Evolutionary conservation across 139 green algal species (phyloP), one percentile per base, ranked within the genome.

Genomic region (Zygnema cylindricum): DNA sequence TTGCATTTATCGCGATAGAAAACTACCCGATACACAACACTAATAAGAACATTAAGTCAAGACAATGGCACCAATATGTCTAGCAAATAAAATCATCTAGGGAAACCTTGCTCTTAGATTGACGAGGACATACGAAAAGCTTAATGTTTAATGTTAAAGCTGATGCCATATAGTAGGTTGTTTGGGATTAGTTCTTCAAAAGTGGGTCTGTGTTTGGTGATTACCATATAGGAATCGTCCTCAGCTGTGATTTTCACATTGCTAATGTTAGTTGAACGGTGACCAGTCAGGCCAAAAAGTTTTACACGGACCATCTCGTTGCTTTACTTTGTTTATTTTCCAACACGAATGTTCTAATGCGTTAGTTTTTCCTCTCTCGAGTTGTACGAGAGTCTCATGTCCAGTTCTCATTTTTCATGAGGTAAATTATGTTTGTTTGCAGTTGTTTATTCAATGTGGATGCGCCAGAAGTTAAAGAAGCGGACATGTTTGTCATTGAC

Each of bases 381-480:
- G 57, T 73, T 73, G 57, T 73, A 30, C 57, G 57, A 25, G 57
- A 35, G 57, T 73, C 30, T 73, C 57, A 35, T 35, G 25, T 73
- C 57, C 30, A 25, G 25, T 73, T 73, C 57, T 73, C 57, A 35
- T 35, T 73, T 73, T 73, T 30, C 57, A 35, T 81, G 36, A 16
- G 36, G n/a, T n/a, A n/a, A n/a, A n/a, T n/a, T n/a, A n/a, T n/a
- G n/a, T n/a, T n/a, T n/a, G 2, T 35, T 2, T 84, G 77, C 77
- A 84, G 77, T 25, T 84, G 33, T 54, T 55, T 84, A 33, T 84
- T 84, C 33, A 41, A 84, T 35, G 71, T 84, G 11, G 77, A 84
- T 54, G 30, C 49, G 21, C 77, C n/a, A 2, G 71, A 16, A 40
- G 71, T 79, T 7, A 16, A 3, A 2, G 35, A 39, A 55, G 77